A percentile compares a stretch with the other conserved stretches of the same genome.
These are phyloP conservation scores for Meripilus lineatus DNA, from an alignment of 1,284 basidiomycete species.

Conservation along the genomic window DNA sequence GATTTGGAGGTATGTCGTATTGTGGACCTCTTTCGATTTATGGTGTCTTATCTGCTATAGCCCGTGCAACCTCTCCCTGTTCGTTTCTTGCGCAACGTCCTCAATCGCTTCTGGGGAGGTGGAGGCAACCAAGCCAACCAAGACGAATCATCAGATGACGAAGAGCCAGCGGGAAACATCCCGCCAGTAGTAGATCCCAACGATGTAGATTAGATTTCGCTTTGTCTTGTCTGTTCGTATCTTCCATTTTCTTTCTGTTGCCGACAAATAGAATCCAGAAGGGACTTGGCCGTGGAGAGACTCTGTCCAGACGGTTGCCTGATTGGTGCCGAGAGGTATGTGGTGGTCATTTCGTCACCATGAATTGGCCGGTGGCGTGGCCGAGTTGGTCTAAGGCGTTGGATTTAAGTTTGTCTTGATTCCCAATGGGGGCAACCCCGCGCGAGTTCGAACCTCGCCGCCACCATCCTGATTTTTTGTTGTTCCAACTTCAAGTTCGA, in stretches of 20 bases:
- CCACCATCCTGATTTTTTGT: slow-evolving; percentile 46
- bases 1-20: slow-evolving; percentile 41
- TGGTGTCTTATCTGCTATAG: slow-evolving; percentile 6
- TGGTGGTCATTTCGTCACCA: neutral
- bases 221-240: no score
- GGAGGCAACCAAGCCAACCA: slow-evolving; percentile 20
- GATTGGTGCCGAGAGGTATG: neutral
- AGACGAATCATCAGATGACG: slow-evolving; percentile 32
- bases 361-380: slow-evolving; percentile 55
- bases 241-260: no score
- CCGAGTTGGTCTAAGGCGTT: slow-evolving; percentile 82
- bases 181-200: no score
- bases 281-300: no score
- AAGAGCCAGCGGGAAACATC: no score
- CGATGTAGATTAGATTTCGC: no score
- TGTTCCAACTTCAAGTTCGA: no score
- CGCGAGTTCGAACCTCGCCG: slow-evolving; percentile 83
- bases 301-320: no score
- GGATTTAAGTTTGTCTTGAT: slow-evolving; percentile 68
- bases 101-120: slow-evolving; percentile 60
- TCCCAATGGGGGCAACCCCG: slow-evolving; percentile 74
- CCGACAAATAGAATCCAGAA: no score
- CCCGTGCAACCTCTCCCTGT: slow-evolving; percentile 50
- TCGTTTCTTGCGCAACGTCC: slow-evolving; percentile 54
- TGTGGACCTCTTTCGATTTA: neutral